Percentiles rank a stretch among this genome's conserved stretches.
Evolutionary conservation across 495 filamentous ascomycete species (phyloP).

Genomic region (Margaritispora aquatica): DNA sequence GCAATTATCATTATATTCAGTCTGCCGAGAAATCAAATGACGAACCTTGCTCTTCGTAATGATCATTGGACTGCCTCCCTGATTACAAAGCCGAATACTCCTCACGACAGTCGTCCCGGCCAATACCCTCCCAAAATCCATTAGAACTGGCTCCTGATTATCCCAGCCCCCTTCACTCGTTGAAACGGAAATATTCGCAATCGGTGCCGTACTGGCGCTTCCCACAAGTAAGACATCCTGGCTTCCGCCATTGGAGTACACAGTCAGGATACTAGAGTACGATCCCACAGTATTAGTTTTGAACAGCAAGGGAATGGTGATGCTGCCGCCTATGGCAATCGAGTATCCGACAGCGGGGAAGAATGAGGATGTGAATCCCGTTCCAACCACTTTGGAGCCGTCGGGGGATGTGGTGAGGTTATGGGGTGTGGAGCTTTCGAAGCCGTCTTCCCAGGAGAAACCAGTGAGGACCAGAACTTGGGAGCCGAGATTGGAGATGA

Average conservation of each 20-base stretch:
- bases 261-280: slow-evolving; percentile 24
- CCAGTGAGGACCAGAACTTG: slow-evolving; percentile 27
- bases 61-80: slow-evolving; percentile 26
- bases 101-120: slow-evolving; percentile 22
- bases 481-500: slow-evolving; percentile 29
- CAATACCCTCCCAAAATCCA: slow-evolving; percentile 29
- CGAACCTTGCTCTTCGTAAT: slow-evolving; percentile 28
- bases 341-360: slow-evolving; percentile 25
- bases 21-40: too few species aligned
- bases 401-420: neutral
- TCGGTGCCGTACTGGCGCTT: slow-evolving; percentile 20
- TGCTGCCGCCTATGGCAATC: slow-evolving; percentile 21
- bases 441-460: slow-evolving; percentile 26
- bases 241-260: slow-evolving; percentile 28
- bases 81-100: slow-evolving; percentile 27
- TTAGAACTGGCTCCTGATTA: slow-evolving; percentile 2
- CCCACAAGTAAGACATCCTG: slow-evolving; percentile 26
- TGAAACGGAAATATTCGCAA: slow-evolving; percentile 26
- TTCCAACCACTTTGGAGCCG: slow-evolving; percentile 7
- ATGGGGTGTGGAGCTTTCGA: slow-evolving; percentile 3
- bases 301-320: slow-evolving; percentile 27
- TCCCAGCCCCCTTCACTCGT: slow-evolving; percentile 28
- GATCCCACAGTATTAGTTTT: slow-evolving; percentile 21
- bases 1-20: too few species aligned
- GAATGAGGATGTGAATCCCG: slow-evolving; percentile 26